phyloP scores from a whole-genome alignment of 2,329 filamentous ascomycete genomes.

The Shiraia bambusicola region DNA sequence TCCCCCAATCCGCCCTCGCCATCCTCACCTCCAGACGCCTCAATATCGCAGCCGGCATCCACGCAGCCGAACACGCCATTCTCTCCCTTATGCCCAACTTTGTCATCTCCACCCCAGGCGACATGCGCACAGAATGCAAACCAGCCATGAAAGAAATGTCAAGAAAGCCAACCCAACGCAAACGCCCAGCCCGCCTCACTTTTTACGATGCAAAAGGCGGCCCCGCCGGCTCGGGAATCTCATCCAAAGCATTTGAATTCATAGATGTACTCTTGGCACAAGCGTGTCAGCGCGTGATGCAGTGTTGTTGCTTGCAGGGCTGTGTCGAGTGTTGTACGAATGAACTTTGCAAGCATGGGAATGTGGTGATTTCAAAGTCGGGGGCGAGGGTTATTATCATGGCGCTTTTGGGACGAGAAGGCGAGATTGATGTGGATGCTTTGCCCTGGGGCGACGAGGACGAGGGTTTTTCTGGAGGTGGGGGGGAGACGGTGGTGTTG shows the following conservation, averaged over 20 bases:
- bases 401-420: slow-evolving; percentile 69
- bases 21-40: slow-evolving; percentile 72
- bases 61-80: slow-evolving; percentile 90
- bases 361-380: slow-evolving; percentile 91
- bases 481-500: slow-evolving; percentile 78
- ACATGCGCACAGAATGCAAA: slow-evolving; percentile 95
- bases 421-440: slow-evolving; percentile 78
- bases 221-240: slow-evolving; percentile 78
- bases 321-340: slow-evolving; percentile 90
- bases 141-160: slow-evolving; percentile 84
- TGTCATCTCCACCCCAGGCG: slow-evolving; percentile 84
- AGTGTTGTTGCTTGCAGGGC: slow-evolving; percentile 74
- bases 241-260: slow-evolving; percentile 91
- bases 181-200: slow-evolving; percentile 82
- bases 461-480: slow-evolving; percentile 63
- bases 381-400: slow-evolving; percentile 81
- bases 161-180: slow-evolving; percentile 66
- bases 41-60: slow-evolving; percentile 85
- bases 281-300: slow-evolving; percentile 73
- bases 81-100: slow-evolving; percentile 87
- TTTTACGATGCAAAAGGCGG: slow-evolving; percentile 97
- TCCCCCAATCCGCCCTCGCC: slow-evolving; percentile 75
- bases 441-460: slow-evolving; percentile 82
- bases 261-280: slow-evolving; percentile 75
- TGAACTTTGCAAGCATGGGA: slow-evolving; percentile 80